Evolutionary conservation across 2,329 filamentous ascomycete genomes (phyloP).

Genomic region (Chaetomiaceae sp.): DNA sequence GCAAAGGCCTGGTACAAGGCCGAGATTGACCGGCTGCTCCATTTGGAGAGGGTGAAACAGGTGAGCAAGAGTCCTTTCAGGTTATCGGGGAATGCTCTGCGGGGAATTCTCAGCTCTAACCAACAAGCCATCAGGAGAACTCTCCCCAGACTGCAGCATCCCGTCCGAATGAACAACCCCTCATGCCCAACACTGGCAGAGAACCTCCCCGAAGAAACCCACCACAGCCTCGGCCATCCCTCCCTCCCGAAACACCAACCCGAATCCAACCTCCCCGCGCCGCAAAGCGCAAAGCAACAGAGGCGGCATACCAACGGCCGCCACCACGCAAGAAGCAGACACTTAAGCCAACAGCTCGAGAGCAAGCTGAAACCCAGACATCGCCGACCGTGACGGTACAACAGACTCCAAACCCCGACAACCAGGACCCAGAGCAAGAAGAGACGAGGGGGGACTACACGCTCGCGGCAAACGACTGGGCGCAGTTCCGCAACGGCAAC

Average conservation of each 20-base stretch:
- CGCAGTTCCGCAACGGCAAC: conserved; percentile 12
- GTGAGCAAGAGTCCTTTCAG: not conserved
- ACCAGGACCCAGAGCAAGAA: not conserved
- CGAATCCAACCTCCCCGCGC: conserved; percentile 21
- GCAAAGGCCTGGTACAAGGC: conserved; percentile 27
- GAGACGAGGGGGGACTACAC: conserved; percentile 18
- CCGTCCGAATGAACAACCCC: not conserved
- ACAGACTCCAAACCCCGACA: too few species aligned
- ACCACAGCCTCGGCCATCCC: not conserved
- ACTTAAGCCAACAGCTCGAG: not conserved
- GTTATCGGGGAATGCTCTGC: not conserved
- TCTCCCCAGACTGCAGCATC: not conserved
- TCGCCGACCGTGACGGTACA: too few species aligned
- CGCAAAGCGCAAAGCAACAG: conserved; percentile 18
- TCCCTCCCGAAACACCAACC: conserved; percentile 3
- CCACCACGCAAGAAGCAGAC: not conserved
- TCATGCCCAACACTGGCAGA: not conserved
- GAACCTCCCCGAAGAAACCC: too few species aligned
- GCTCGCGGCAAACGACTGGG: conserved; percentile 15
- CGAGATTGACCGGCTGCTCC: conserved; percentile 23
- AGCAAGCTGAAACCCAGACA: not conserved
- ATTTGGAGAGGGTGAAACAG: conserved; percentile 6
- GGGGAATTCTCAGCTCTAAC: not conserved
- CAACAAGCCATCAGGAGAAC: not conserved
- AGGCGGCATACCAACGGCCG: not conserved